phyloP scores from a whole-genome alignment of 148 eudicot genomes.

The Rhododendron ovatum region DNA sequence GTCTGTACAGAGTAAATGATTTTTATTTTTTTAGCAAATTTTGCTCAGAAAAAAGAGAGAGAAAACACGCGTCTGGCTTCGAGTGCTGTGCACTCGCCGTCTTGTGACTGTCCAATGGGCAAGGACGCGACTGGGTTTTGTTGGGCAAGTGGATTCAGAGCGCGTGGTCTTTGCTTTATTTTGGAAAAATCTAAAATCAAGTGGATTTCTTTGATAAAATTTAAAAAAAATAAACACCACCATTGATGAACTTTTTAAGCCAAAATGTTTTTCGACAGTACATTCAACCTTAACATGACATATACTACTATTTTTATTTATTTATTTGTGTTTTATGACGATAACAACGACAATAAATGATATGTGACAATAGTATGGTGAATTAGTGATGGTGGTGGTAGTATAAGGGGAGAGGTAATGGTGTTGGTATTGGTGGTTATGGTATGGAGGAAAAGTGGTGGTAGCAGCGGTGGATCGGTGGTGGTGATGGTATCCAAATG shows the following conservation, averaged over 20 bases:
- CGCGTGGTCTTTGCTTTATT: not conserved
- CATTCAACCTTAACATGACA: not conserved
- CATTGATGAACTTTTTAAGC: not conserved
- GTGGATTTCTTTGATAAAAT: not conserved
- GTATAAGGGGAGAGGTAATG: not conserved
- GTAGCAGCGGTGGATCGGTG: not conserved
- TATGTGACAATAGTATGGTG: no score
- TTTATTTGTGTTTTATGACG: not conserved
- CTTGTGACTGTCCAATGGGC: not conserved
- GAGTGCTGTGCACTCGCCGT: not conserved
- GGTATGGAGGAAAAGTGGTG: not conserved
- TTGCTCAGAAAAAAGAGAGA: not conserved
- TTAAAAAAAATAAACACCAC: no score
- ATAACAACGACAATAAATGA: no score
- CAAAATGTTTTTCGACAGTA: not conserved
- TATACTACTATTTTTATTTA: no score
- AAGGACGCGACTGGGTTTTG: not conserved
- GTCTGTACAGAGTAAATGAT: conserved; percentile 6
- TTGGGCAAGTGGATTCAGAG: not conserved
- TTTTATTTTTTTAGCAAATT: not conserved
- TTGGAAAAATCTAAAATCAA: not conserved
- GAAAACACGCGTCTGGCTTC: not conserved
- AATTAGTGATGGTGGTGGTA: not conserved
- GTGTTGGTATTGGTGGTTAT: not conserved
- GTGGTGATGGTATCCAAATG: not conserved